A percentile compares a stretch with the other conserved stretches of the same genome.
Conservation (phyloP, 2,329 filamentous ascomycete species). For the Capronia americana region DNA sequence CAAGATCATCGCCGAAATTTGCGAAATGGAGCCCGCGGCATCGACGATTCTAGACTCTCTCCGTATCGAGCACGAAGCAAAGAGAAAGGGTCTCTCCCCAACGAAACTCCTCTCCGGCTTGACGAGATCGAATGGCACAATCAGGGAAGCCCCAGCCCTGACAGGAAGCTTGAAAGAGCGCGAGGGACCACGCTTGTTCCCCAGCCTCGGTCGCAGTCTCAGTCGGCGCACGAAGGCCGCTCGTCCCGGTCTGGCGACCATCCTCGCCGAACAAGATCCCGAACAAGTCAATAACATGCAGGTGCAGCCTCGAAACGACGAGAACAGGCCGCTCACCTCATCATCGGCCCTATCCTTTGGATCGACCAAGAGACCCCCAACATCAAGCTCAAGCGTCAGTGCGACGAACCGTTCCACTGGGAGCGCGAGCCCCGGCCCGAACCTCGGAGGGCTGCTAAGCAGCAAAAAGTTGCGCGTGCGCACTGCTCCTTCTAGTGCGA, state of each 20-base stretch:
- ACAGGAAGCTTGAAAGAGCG: slow-evolving; percentile 35
- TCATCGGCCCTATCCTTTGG: slow-evolving; percentile 33
- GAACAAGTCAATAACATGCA: slow-evolving; percentile 36
- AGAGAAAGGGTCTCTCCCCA: slow-evolving; percentile 34
- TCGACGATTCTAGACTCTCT: slow-evolving; percentile 46
- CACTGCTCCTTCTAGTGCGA: neutral
- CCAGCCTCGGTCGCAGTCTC: slow-evolving; percentile 37
- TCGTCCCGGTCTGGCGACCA: slow-evolving; percentile 35
- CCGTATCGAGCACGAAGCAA: slow-evolving; percentile 39
- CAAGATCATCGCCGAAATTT: slow-evolving; percentile 95
- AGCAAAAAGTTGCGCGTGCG: slow-evolving; percentile 7
- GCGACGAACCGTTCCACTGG: slow-evolving; percentile 31
- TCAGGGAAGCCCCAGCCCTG: slow-evolving; percentile 38
- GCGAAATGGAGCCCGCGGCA: slow-evolving; percentile 80
- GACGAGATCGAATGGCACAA: slow-evolving; percentile 36
- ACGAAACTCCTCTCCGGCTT: slow-evolving; percentile 39
- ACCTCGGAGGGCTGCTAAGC: slow-evolving; percentile 11
- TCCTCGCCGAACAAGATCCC: slow-evolving; percentile 39
- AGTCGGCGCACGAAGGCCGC: slow-evolving; percentile 35
- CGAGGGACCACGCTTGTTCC: slow-evolving; percentile 37
- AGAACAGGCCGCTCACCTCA: slow-evolving; percentile 38
- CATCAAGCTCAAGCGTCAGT: slow-evolving; percentile 32
- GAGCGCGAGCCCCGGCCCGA: slow-evolving; percentile 27
- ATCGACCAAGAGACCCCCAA: slow-evolving; percentile 29
- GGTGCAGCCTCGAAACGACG: slow-evolving; percentile 32